phyloP scores from a whole-genome alignment of 257 asterid species.

The Coffea eugenioides region DNA sequence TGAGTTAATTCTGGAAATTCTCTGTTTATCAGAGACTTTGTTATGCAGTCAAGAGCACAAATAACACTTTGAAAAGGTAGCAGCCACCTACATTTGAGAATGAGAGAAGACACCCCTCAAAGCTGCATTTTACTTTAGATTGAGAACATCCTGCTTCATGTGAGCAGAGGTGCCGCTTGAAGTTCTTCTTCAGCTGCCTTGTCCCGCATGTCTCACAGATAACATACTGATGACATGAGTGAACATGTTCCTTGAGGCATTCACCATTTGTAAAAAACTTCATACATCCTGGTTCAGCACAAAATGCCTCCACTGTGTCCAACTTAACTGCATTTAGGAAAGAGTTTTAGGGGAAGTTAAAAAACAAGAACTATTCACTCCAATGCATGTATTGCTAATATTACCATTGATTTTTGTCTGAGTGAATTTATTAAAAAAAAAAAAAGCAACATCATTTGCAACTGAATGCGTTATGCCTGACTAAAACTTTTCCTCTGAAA shows the following conservation, averaged over 20 bases:
- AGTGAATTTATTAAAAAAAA: not conserved
- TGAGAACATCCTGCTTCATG: slow-evolving; percentile 48
- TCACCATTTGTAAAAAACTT: slow-evolving; percentile 64
- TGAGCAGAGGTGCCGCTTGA: slow-evolving; percentile 71
- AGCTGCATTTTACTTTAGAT: slow-evolving; percentile 51
- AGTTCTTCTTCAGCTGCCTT: slow-evolving; percentile 76
- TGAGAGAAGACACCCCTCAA: slow-evolving; percentile 49
- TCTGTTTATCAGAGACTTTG: not conserved
- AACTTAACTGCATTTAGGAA: slow-evolving; percentile 58
- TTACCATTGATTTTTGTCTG: too few relatives aligned
- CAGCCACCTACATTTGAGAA: slow-evolving; percentile 60
- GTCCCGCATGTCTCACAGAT: slow-evolving; percentile 72
- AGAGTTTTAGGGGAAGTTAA: not conserved
- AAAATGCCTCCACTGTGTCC: slow-evolving; percentile 68
- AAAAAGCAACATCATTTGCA: not conserved
- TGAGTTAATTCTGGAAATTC: not conserved
- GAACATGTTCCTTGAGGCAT: slow-evolving; percentile 75
- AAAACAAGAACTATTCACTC: not conserved
- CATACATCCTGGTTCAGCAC: slow-evolving; percentile 85
- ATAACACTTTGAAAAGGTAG: not conserved
- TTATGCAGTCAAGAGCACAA: not conserved
- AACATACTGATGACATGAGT: slow-evolving; percentile 61
- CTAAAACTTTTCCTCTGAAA: not conserved
- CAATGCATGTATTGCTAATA: not conserved
- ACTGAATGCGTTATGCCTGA: not conserved